Percentiles rank a stretch among this genome's conserved stretches.
Conservation (phyloP, 23 red algal genomes). For the Gracilaria domingensis region DNA sequence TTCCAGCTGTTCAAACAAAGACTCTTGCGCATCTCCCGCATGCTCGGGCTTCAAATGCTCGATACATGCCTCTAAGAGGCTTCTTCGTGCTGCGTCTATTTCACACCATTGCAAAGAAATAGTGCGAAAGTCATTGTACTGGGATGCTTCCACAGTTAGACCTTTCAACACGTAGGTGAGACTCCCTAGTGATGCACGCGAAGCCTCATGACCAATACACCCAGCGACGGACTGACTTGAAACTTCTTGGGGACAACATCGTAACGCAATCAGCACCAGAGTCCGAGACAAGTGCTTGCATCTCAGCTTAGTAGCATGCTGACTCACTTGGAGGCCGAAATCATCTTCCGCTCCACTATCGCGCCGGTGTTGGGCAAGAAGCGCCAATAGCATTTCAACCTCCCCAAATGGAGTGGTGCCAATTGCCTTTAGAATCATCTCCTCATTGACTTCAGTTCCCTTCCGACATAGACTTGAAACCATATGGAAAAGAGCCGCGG, state of each 20-base stretch:
- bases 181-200: constrained; percentile 27
- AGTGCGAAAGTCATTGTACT: constrained; percentile 17
- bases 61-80: constrained; percentile 29
- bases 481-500: constrained; percentile 50
- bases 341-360: constrained; percentile 59
- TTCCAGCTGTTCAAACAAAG: constrained; percentile 32
- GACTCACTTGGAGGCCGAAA: constrained; percentile 28
- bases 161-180: constrained; percentile 31
- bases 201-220: constrained; percentile 30
- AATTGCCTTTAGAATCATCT: constrained; percentile 28
- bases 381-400: constrained; percentile 58
- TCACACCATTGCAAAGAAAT: constrained; percentile 35
- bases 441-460: constrained; percentile 35
- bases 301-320: not conserved
- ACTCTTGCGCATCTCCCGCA: constrained; percentile 31
- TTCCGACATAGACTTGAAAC: constrained; percentile 27
- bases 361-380: constrained; percentile 40
- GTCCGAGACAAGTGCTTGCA: constrained; percentile 23
- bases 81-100: constrained; percentile 24
- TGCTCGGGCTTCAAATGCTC: constrained; percentile 7
- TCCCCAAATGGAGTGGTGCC: constrained; percentile 40
- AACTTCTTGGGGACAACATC: constrained; percentile 36
- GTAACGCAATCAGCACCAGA: constrained; percentile 28
- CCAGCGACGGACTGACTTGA: constrained; percentile 31
- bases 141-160: constrained; percentile 44